phyloP scores from a whole-genome alignment of 257 asterid species.

The Verbena officinalis region DNA sequence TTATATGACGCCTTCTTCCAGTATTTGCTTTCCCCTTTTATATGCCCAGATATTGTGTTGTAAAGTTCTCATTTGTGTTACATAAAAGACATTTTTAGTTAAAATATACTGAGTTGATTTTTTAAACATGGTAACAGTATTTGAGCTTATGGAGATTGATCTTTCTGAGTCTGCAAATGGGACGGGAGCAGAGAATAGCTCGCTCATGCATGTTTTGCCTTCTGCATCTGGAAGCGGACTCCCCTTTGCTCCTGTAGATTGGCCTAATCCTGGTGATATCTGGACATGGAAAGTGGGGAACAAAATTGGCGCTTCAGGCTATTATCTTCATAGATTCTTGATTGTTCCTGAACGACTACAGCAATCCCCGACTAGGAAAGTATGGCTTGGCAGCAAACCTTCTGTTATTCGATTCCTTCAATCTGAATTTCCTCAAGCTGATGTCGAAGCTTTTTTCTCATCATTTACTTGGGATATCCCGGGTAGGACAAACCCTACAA shows the following conservation, averaged over 20 bases:
- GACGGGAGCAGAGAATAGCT: not conserved
- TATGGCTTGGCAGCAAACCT: constrained; percentile 37
- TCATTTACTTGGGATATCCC: constrained; percentile 48
- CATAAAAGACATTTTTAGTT: not conserved
- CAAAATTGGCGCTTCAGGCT: constrained; percentile 29
- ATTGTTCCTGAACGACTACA: constrained; percentile 43
- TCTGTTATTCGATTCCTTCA: constrained; percentile 26
- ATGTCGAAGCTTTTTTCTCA: constrained; percentile 36
- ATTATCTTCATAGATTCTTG: constrained; percentile 36
- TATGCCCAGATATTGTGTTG: too few species aligned
- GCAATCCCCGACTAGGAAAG: constrained; percentile 33
- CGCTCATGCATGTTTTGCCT: constrained; percentile 24
- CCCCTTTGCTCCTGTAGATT: constrained; percentile 51
- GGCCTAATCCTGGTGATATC: constrained; percentile 49
- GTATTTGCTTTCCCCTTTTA: too few species aligned
- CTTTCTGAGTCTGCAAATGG: constrained; percentile 1
- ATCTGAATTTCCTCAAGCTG: constrained; percentile 38
- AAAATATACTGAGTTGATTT: too few species aligned
- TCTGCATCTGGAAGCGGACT: constrained; percentile 37
- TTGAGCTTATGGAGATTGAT: constrained; percentile 15
- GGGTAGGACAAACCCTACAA: constrained; percentile 9
- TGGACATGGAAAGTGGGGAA: constrained; percentile 58
- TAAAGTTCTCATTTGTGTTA: too few species aligned
- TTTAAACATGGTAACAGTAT: not conserved
- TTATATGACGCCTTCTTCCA: too few species aligned